Evolutionary conservation across 345 rosid genomes (phyloP).

Genomic region (Eucalyptus polyanthemos): DNA sequence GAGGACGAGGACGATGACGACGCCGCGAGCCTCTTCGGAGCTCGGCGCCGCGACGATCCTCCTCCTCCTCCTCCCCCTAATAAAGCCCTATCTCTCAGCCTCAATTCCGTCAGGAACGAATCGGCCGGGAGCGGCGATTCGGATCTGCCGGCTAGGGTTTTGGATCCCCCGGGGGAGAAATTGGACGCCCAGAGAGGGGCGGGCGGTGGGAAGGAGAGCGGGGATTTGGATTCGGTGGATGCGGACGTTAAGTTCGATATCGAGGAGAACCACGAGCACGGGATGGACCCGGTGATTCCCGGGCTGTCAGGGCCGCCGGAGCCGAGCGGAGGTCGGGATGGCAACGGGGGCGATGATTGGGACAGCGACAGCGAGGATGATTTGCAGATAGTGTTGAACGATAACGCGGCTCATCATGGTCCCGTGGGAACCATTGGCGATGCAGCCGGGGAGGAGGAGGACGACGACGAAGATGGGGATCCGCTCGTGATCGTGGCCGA

Average conservation of each 20-base stretch:
- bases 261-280: constrained; percentile 49
- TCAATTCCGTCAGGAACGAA: neutral
- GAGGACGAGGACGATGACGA: neutral
- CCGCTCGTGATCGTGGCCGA: constrained; percentile 73
- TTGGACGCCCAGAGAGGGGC: neutral
- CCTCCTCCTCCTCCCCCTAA: neutral
- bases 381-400: constrained; percentile 89
- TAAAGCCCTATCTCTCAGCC: neutral
- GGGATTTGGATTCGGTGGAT: constrained; percentile 12
- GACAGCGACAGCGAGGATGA: constrained; percentile 98
- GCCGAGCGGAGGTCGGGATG: neutral
- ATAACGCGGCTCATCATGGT: constrained; percentile 32
- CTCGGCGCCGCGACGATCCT: neutral
- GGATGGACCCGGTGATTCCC: constrained; percentile 34
- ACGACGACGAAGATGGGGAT: constrained; percentile 69
- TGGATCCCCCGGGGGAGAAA: neutral
- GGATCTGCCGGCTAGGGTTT: constrained; percentile 30
- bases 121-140: constrained; percentile 1
- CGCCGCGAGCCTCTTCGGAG: neutral
- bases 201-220: neutral
- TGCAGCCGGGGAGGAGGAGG: constrained; percentile 23
- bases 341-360: constrained; percentile 51
- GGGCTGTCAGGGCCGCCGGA: constrained; percentile 24
- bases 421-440: constrained; percentile 35
- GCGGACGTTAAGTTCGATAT: constrained; percentile 60